Base-by-base conservation (phyloP, 768 basidiomycete genomes). In the Amanita jacksonii region DNA sequence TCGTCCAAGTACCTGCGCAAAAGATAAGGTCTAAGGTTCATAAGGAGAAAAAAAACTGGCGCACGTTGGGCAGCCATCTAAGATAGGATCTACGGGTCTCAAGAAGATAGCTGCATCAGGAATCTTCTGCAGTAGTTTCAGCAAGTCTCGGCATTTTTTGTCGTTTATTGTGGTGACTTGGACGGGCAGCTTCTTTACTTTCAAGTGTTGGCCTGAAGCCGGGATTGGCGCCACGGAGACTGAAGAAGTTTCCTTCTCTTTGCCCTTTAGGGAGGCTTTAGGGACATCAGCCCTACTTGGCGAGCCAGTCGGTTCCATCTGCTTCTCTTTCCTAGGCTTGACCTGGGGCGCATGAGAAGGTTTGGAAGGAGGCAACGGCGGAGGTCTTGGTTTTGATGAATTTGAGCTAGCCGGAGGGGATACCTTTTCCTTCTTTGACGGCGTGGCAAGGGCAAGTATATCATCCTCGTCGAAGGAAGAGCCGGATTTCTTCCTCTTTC, bases 41-140 rank as follows among this genome's bases (percentile, higher is more conserved):
- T 28, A 10, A 19, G 13, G 24, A 8, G 30, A 36, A 2, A 28
- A 38, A 31, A 41, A 32, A 33, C 30, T 24, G 39, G 73, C 85
- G 64, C 57, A 93, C 88, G 90, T 92, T 37, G 94, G 91, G 59
- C 86, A 94, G 15, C 87, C 91, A 61, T 89, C 88, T 39, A 64
- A 57, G 10, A 77, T 61, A 3, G 93, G 85, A 59, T 97, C 84
- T 15, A 97, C 94, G 3, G 94, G 88, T 18, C 74, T 69, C 38
- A 70, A 55, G 64, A 97, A 97, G 47, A 90, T 81, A 22, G 59
- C 63, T 31, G 78, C 73, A 56, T 91, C 85, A 2, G 78, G 74
- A 13, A 84, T 54, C 53, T 72, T 83, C 40, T 63, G 59, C 6
- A 92, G 54, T 18, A 51, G 62, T 56, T 72, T 79, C 45, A 93